These are phyloP conservation scores for Delonix regia DNA, from an alignment of 306 rosid species.

Conservation along the genomic window DNA sequence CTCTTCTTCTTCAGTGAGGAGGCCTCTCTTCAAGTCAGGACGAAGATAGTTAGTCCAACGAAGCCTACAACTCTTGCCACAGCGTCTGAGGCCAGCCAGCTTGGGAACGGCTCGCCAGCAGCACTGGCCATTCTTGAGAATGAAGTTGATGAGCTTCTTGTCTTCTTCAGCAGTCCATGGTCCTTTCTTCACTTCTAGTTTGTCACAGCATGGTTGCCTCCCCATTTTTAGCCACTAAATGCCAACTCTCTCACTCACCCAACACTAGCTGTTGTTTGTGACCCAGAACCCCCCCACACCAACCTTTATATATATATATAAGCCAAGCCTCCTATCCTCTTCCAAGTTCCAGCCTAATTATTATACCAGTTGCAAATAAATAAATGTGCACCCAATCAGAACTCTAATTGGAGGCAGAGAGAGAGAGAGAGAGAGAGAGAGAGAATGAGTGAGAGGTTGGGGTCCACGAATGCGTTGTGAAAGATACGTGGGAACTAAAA, in stretches of 20 bases:
- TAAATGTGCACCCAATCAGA: neutral
- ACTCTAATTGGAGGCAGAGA: conserved; percentile 29
- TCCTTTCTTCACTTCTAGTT: conserved; percentile 95
- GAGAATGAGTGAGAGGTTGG: conserved; percentile 32
- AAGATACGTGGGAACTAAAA: conserved; percentile 63
- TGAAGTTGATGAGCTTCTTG: conserved; percentile 86
- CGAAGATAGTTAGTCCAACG: conserved; percentile 99
- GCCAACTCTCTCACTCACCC: conserved; percentile 56
- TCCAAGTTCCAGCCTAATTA: conserved; percentile 40
- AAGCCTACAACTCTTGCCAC: conserved; percentile 95
- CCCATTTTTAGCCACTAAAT: conserved; percentile 57
- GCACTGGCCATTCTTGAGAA: conserved; percentile 90
- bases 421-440: conserved; percentile 33
- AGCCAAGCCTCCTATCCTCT: conserved; percentile 34
- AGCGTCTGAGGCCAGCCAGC: conserved; percentile 88
- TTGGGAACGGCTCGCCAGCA: conserved; percentile 99
- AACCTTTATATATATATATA: conserved; percentile 45
- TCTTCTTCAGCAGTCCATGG: conserved; percentile 98
- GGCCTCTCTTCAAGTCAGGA: conserved; percentile 90
- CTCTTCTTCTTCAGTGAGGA: conserved; percentile 74
- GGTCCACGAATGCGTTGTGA: conserved; percentile 71
- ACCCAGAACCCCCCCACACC: neutral
- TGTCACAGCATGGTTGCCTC: conserved; percentile 96
- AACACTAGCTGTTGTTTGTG: neutral
- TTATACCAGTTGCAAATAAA: conserved; percentile 35